Conservation (phyloP, 2,329 filamentous ascomycete species). For the Cladobotryum mycophilum region DNA sequence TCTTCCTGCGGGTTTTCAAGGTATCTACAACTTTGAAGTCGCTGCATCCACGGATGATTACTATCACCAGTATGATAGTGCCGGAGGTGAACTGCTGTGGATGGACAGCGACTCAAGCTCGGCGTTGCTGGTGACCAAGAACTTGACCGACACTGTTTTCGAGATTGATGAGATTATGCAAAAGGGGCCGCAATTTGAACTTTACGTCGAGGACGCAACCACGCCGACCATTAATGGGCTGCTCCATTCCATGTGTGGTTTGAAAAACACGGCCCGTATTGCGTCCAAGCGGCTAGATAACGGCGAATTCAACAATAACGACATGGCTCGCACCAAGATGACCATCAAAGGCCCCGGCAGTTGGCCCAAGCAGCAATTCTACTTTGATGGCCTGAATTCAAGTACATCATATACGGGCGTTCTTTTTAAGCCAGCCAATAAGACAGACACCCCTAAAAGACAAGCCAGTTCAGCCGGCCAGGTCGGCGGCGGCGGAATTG, state of each 20-base stretch:
- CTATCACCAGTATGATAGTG: slow-evolving; percentile 58
- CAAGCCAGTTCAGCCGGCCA: slow-evolving; percentile 24
- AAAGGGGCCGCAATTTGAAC: slow-evolving; percentile 57
- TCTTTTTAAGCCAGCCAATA: slow-evolving; percentile 55
- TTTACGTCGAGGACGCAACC: slow-evolving; percentile 66
- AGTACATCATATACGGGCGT: slow-evolving; percentile 68
- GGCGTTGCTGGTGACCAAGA: slow-evolving; percentile 71
- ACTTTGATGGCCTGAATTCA: slow-evolving; percentile 66
- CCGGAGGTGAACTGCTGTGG: slow-evolving; percentile 56
- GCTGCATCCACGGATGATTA: slow-evolving; percentile 74
- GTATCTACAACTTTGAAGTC: slow-evolving; percentile 72
- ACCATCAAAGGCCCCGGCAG: slow-evolving; percentile 60
- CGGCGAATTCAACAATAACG: slow-evolving; percentile 39
- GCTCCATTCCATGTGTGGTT: slow-evolving; percentile 74
- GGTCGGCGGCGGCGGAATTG: slow-evolving; percentile 65
- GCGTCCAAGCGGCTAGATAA: slow-evolving; percentile 44
- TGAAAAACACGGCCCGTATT: slow-evolving; percentile 60
- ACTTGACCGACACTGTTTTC: slow-evolving; percentile 55
- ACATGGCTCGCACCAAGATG: slow-evolving; percentile 54
- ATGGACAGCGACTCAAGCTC: slow-evolving; percentile 79
- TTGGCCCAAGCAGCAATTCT: slow-evolving; percentile 81
- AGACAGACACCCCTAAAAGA: slow-evolving; percentile 38
- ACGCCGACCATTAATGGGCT: slow-evolving; percentile 60
- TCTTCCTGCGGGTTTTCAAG: slow-evolving; percentile 51
- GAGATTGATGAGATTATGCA: slow-evolving; percentile 49